These are phyloP conservation scores for Globisporangium radiosum DNA, from an alignment of 352 stramenopile genomes.

Conservation along the genomic window DNA sequence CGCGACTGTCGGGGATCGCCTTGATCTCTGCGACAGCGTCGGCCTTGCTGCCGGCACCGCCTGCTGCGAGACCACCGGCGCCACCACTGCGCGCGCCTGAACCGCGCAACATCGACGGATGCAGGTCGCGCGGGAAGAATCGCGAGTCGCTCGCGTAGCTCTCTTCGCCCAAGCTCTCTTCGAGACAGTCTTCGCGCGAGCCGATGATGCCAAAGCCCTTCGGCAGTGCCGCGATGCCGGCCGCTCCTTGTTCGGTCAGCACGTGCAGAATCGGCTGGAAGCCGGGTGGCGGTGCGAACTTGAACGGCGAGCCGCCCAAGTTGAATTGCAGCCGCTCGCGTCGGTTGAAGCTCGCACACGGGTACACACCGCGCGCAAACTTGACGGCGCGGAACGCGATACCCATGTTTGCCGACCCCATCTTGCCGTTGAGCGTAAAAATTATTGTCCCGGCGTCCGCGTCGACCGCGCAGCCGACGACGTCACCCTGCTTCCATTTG, in stretches of 20 bases:
- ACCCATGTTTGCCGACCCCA: constrained; percentile 81
- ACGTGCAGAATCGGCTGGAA: constrained; percentile 78
- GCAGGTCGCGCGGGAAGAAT: constrained; percentile 73
- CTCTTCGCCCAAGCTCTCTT: constrained; percentile 81
- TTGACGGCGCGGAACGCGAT: constrained; percentile 77
- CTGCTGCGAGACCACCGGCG: constrained; percentile 13
- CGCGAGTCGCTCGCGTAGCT: constrained; percentile 71
- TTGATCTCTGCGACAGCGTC: constrained; percentile 74
- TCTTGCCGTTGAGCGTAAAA: constrained; percentile 91
- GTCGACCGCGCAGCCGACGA: constrained; percentile 88
- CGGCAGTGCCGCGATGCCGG: constrained; percentile 33
- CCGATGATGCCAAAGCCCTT: constrained; percentile 75
- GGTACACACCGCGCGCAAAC: constrained; percentile 78
- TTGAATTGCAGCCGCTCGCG: constrained; percentile 85
- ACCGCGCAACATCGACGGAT: constrained; percentile 66
- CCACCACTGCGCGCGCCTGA: constrained; percentile 34
- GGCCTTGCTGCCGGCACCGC: constrained; percentile 28
- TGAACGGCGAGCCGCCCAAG: constrained; percentile 76
- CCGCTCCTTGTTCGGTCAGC: constrained; percentile 29
- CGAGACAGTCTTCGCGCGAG: constrained; percentile 72
- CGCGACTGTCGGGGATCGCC: constrained; percentile 65
- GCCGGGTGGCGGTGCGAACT: constrained; percentile 60
- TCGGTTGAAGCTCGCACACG: constrained; percentile 85
- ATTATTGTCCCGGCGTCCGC: constrained; percentile 83
- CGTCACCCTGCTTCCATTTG: constrained; percentile 90